Evolutionary conservation across 805 yeast genomes (phyloP).

Genomic region (Candida montana): DNA sequence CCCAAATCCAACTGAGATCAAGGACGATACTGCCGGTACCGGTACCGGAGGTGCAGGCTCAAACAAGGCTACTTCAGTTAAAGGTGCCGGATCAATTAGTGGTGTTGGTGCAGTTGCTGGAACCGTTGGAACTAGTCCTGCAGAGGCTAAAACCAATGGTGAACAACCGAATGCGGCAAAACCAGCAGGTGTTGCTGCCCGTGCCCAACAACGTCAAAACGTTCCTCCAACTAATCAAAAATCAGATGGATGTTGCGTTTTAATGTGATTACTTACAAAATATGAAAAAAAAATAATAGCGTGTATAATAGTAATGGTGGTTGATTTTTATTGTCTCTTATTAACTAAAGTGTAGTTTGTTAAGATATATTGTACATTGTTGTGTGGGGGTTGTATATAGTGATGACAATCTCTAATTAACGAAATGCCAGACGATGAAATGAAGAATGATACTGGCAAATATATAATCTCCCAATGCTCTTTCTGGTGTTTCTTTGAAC

Average conservation of each 20-base stretch:
- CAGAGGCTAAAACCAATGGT: background rate
- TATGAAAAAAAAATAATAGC: background rate
- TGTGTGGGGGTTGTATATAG: too few species aligned
- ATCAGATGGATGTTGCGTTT: constrained; percentile 33
- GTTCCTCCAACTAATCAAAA: constrained; percentile 9
- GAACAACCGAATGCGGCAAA: background rate
- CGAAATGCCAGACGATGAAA: constrained; percentile 85
- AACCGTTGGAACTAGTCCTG: too few species aligned
- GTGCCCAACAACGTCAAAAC: constrained; percentile 1
- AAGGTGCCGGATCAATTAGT: too few species aligned
- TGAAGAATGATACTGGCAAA: constrained; percentile 86
- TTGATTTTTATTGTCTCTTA: too few species aligned
- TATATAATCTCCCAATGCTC: constrained; percentile 83
- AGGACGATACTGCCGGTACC: background rate
- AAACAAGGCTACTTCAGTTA: background rate
- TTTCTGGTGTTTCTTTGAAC: constrained; percentile 40
- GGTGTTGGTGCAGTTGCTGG: too few species aligned
- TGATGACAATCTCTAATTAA: constrained; percentile 65
- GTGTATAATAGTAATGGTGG: background rate
- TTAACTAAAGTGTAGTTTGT: too few species aligned
- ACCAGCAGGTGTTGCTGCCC: background rate
- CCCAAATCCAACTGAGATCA: constrained; percentile 3
- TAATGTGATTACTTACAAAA: background rate
- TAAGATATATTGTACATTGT: too few species aligned
- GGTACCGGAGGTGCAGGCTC: background rate